Base-by-base conservation (phyloP, 2,329 filamentous ascomycete genomes). In the Cladosporium oxysporum region DNA sequence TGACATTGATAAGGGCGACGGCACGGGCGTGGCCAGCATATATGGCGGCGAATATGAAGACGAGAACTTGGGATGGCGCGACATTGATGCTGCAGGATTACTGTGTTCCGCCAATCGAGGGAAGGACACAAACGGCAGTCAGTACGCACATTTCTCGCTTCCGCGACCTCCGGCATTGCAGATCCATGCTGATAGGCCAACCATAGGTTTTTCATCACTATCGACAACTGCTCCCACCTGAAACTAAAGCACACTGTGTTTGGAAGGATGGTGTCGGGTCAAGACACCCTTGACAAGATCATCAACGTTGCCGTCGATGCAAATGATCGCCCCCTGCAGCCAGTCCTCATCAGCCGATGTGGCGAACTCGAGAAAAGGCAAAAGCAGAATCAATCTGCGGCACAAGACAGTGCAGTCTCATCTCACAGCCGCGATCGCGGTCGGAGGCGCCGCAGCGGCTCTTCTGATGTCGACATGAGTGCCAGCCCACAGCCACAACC, bases 191-290 rank as follows among this genome's bases (percentile, higher is more conserved):
- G 47, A 57, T n/a, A 41, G 37, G 28, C 28, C 23, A 18, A 31
- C 18, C n/a, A 52, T 59, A 78, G 75, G 67, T 80, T 81, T 73
- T 81, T 81, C 74, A 76, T 81, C 61, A 81, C 79, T 14, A 71
- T 81, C 28, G 76, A 76, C 26, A 69, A 75, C 23, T 78, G 76
- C 67, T 70, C 72, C 11, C 79, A 81, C 66, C 69, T 81, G 65
- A 79, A 79, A 63, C 74, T 71, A 23, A 80, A 80, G 69, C 79
- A 81, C 70, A 80, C 79, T 29, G 74, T 80, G 50, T 80, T 81
- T 58, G 79, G 78, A 18, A 73, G 72, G 53, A 35, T 81, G 5
- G 75, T 80, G 1, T 71, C 74, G 1, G 79, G 77, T n/a, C 68
- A 79, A 62, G 71, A 77, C 23, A 71, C 73, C 18, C 70, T 80